Base-by-base conservation (phyloP, 768 basidiomycete species). In the Holtermannia corniformis region DNA sequence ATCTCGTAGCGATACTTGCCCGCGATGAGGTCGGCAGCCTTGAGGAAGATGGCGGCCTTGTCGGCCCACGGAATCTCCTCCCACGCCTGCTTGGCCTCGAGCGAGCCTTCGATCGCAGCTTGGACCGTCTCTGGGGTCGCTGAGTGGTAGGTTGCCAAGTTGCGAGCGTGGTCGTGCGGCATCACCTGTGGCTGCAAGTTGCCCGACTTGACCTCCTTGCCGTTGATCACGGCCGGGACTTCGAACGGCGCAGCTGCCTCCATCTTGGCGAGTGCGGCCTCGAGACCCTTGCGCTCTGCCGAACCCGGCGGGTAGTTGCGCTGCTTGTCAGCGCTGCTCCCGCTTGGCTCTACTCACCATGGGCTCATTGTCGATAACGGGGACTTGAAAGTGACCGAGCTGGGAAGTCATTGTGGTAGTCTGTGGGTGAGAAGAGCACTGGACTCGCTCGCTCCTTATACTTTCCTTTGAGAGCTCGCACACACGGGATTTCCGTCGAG, bases 41-140 rank as follows among this genome's bases (percentile, higher is more conserved):
- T 95, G 60, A 99, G 78, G 77, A 97, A 99, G 73, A 99, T 93
- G 37, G 95, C 89, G 1, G 95, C 95, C 28, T 92, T 82, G 72
- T 99, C 95, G 68, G 80, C 84, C 93, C 92, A 99, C 0, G 93
- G 91, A 78, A 97, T 76, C 45, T 79, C 78, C 76, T 97, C 95
- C 95, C 95, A 99, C 47, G 80, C 81, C 14, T 75, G 75, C 73
- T 91, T 93, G 16, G 89, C 92, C 10, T 80, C 80, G 32, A 97
- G 80, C 12, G 92, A 87, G 27, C 86, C 86, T 21, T 85, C 81
- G 59, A 99, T 93, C 19, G 95, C 95, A 50, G 76, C 75, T 5
- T 79, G 71, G 42, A 96, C 81, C 2, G 82, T 82, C 21, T 80
- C 81, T 41, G 82, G 77, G 54, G 91, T 85, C 12, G 92, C 90